phyloP scores from a whole-genome alignment of 2,329 filamentous ascomycete genomes.

The Parastagonospora nodorum region DNA sequence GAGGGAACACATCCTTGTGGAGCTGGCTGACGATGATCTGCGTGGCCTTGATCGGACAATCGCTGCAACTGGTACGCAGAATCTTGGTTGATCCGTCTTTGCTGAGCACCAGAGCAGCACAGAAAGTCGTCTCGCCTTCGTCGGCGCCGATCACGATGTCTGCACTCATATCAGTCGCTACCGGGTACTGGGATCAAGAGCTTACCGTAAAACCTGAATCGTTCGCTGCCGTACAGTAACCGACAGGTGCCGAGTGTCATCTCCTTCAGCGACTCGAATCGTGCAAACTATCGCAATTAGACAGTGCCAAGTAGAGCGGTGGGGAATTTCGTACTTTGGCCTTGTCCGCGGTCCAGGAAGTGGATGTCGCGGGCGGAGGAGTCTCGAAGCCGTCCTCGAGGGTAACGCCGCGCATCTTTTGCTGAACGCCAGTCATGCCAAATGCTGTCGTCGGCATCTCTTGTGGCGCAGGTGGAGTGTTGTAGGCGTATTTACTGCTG shows the following conservation, averaged over 20 bases:
- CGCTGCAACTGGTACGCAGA: conserved; percentile 73
- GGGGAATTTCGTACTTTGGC: conserved; percentile 1
- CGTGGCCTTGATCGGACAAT: conserved; percentile 68
- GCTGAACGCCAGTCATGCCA: neutral
- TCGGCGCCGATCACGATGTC: conserved; percentile 23
- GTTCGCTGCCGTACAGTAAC: conserved; percentile 34
- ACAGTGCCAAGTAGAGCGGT: conserved; percentile 20
- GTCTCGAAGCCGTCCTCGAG: neutral
- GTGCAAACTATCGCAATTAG: conserved; percentile 61
- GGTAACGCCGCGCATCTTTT: neutral
- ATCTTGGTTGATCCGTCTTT: conserved; percentile 74
- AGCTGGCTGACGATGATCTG: conserved; percentile 23
- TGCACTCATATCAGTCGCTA: conserved; percentile 6
- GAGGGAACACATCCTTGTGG: conserved; percentile 23
- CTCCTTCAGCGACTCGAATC: conserved; percentile 40
- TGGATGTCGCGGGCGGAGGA: neutral
- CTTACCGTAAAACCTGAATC: conserved; percentile 29
- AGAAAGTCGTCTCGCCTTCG: conserved; percentile 63
- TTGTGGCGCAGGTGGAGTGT: no score
- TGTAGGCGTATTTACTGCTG: no score
- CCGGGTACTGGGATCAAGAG: fast-evolving
- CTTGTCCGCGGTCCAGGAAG: neutral
- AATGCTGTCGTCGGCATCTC: neutral
- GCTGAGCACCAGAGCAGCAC: conserved; percentile 94
- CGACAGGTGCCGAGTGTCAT: conserved; percentile 29